Conservation (phyloP, 2,329 filamentous ascomycete species). For the Talaromyces marneffei region DNA sequence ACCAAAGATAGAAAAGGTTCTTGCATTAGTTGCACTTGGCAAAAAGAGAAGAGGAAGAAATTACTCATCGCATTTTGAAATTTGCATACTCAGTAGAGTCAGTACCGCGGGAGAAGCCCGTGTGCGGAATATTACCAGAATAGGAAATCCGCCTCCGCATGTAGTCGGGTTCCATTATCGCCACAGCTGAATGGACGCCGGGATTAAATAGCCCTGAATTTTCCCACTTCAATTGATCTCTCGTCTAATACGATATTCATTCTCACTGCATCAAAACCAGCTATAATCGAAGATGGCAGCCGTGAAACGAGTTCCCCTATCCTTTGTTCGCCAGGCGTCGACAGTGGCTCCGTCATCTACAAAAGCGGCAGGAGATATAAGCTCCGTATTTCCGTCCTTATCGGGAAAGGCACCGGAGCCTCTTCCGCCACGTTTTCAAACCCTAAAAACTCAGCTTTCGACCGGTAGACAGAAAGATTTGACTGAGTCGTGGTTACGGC, state of each 20-base stretch:
- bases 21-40: too few species aligned
- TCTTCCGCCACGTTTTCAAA: conserved; percentile 38
- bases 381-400: conserved; percentile 44
- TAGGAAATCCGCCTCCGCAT: not conserved
- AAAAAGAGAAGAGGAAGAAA: too few species aligned
- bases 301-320: not conserved
- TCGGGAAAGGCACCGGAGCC: conserved; percentile 31
- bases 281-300: not conserved
- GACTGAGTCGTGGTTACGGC: conserved; percentile 37
- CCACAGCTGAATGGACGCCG: not conserved
- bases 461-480: conserved; percentile 35
- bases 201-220: not conserved
- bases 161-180: not conserved
- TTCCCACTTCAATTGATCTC: not conserved
- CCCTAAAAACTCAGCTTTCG: conserved; percentile 36
- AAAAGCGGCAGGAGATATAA: conserved; percentile 44
- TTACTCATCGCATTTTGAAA: too few species aligned
- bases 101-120: too few species aligned
- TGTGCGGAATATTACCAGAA: not conserved
- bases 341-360: conserved; percentile 27
- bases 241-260: not conserved
- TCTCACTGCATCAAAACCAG: not conserved
- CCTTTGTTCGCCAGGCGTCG: not conserved
- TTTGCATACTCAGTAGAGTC: too few species aligned
- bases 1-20: too few species aligned